These are phyloP conservation scores for Pisolithus thermaeus DNA, from an alignment of 1,284 basidiomycete species.

Conservation along the genomic window DNA sequence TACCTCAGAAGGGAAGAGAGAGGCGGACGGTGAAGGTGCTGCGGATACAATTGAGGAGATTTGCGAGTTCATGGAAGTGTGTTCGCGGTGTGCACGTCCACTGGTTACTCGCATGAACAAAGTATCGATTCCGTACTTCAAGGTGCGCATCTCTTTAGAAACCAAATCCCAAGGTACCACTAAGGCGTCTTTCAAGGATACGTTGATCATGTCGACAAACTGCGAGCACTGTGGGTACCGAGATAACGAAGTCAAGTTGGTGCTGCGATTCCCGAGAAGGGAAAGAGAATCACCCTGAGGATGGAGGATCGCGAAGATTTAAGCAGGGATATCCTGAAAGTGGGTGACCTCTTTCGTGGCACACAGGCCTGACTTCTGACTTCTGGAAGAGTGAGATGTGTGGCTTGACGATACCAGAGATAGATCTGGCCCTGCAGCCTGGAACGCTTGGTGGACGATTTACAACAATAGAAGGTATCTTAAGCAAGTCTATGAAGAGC, in stretches of 20 bases:
- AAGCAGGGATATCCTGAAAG: constrained; percentile 92
- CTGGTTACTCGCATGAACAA: constrained; percentile 94
- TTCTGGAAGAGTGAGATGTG: constrained; percentile 78
- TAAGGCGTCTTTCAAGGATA: constrained; percentile 54
- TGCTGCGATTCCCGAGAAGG: constrained; percentile 78
- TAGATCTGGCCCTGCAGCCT: constrained; percentile 86
- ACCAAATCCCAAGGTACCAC: background rate
- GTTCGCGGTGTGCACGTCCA: constrained; percentile 83
- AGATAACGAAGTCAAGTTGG: constrained; percentile 98
- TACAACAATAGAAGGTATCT: constrained; percentile 94
- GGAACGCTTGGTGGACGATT: constrained; percentile 97
- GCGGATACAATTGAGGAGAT: constrained; percentile 70
- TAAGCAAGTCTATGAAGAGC: constrained; percentile 97
- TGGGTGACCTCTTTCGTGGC: constrained; percentile 22
- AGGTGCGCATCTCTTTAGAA: constrained; percentile 42
- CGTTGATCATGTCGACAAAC: constrained; percentile 98
- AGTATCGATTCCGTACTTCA: constrained; percentile 97
- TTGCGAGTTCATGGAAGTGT: constrained; percentile 83
- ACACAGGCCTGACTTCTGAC: background rate
- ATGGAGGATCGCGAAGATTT: constrained; percentile 94
- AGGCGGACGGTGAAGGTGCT: constrained; percentile 21
- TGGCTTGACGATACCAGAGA: constrained; percentile 89
- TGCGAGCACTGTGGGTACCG: constrained; percentile 94
- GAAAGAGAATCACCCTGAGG: constrained; percentile 84
- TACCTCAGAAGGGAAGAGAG: constrained; percentile 26